A percentile compares a stretch with the other conserved stretches of the same genome.
Conservation (phyloP, 78 protist genomes). For the Paratrimastix pyriformis region DNA sequence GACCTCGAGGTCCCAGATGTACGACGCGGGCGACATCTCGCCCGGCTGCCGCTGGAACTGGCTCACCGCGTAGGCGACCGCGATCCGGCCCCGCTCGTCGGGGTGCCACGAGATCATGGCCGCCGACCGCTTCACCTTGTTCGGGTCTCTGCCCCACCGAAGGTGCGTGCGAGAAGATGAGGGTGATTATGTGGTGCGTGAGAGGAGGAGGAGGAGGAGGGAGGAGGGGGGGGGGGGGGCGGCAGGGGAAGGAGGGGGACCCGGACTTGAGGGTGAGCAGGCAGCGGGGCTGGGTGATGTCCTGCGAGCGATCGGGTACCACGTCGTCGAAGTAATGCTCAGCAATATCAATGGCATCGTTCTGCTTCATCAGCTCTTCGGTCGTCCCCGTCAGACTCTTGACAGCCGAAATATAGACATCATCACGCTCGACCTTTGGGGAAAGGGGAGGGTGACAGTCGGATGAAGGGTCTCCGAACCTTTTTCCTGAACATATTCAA, state of each 20-base stretch:
- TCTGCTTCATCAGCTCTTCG: slow-evolving; percentile 35
- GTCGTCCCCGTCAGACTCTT: slow-evolving; percentile 11
- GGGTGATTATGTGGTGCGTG: no score
- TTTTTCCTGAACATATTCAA: slow-evolving; percentile 30
- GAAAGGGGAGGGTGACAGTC: not conserved
- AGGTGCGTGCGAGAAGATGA: no score
- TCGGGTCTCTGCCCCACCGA: slow-evolving; percentile 48
- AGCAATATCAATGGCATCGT: slow-evolving; percentile 60
- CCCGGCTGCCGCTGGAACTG: slow-evolving; percentile 44
- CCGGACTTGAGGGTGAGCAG: no score
- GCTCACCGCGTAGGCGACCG: slow-evolving; percentile 53
- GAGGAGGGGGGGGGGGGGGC: no score
- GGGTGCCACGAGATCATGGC: slow-evolving; percentile 48
- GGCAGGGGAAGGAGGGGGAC: no score
- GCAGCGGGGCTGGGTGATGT: no score
- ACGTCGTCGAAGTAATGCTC: slow-evolving; percentile 45
- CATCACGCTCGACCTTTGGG: slow-evolving; percentile 46
- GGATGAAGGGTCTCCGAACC: not conserved
- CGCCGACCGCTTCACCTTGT: slow-evolving; percentile 37
- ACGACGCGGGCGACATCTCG: slow-evolving; percentile 31
- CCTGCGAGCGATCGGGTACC: no score
- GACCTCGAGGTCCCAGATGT: no score
- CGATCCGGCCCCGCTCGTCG: slow-evolving; percentile 49
- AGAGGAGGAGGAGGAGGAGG: no score
- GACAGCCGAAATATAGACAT: slow-evolving; percentile 8